Base-by-base conservation (phyloP, 441 rosid genomes). In the Populus tomentosa region DNA sequence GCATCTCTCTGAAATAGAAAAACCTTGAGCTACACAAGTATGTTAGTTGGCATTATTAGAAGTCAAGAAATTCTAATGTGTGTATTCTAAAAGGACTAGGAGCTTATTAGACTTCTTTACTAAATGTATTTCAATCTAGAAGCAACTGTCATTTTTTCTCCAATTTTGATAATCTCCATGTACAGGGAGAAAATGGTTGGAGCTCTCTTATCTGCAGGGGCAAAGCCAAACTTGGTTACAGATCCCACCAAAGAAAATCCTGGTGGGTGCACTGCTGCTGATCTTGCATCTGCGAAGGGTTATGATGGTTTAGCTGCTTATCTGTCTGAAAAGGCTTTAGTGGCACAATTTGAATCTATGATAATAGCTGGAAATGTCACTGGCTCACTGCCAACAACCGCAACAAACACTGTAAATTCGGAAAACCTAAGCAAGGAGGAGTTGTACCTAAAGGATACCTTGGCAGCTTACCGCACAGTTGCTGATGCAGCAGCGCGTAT, bases 141-240 rank as follows among this genome's bases (percentile, higher is more conserved):
- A 69, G 53, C 59, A 53, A 62, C 64, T 40, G 75, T 18, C 16
- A 23, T 67, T 82, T 7, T 59, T 59, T 62, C 46, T 81, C 42
- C 66, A 77, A 68, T 67, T 67, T 63, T 69, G 11, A 69, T 73
- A 74, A 76, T 71, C 40, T 76, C 33, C 72, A 70, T 78, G 36
- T 84, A 84, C 91, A 97, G 99, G 87, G 94, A 97, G 86, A 93
- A 91, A 86, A 94, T 94, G 98, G 98, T 94, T 79, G 98, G 92
- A 50, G 88, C 75, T 85, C 97, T 97, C 84, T 87, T 97, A 75
- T 89, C 98, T 76, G 98, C 91, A 2, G 97, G 97, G 77, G 98
- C 98, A 78, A 93, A 90, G 83, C 88, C 99, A 65, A 89, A 91
- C 86, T 77, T 89, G 86, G 97, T 94, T 78, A 94, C 97, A 20